Evolutionary conservation across 2,329 filamentous ascomycete genomes (phyloP).

Genomic region (Fusarium sp.): DNA sequence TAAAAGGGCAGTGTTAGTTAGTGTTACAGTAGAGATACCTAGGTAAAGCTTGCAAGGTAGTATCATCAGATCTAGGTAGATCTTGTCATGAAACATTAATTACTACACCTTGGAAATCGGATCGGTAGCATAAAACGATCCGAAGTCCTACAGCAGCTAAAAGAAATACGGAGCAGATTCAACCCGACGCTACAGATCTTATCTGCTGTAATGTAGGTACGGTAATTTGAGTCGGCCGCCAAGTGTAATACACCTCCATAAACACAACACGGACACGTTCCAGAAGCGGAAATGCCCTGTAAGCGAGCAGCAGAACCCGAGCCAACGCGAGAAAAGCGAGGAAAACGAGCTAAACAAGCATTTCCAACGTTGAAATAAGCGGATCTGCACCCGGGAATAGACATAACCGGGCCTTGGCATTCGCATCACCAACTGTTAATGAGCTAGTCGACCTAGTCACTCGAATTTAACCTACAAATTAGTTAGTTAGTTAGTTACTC

Average conservation of each 20-base stretch:
- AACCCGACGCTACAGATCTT: not conserved
- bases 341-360: constrained; percentile 12
- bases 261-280: not conserved
- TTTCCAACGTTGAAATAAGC: constrained; percentile 2
- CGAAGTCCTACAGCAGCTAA: constrained; percentile 21
- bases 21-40: not conserved
- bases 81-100: not conserved
- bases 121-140: constrained; percentile 20
- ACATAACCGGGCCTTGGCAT: constrained; percentile 12
- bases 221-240: constrained; percentile 19
- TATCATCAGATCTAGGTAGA: not conserved
- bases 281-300: not conserved
- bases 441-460: not conserved
- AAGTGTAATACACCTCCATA: not conserved
- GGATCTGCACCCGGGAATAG: constrained; percentile 23
- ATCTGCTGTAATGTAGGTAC: not conserved
- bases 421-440: not conserved
- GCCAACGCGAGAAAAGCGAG: constrained; percentile 15
- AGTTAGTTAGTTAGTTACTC: not conserved
- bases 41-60: not conserved
- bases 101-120: not conserved
- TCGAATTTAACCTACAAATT: constrained; percentile 6
- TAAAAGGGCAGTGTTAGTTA: not conserved
- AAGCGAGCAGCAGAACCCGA: constrained; percentile 6
- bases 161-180: constrained; percentile 16